Percentiles rank a stretch among this genome's conserved stretches.
These are phyloP conservation scores for Skeletonema potamos DNA, from an alignment of 108 stramenopile genomes.

Conservation along the genomic window DNA sequence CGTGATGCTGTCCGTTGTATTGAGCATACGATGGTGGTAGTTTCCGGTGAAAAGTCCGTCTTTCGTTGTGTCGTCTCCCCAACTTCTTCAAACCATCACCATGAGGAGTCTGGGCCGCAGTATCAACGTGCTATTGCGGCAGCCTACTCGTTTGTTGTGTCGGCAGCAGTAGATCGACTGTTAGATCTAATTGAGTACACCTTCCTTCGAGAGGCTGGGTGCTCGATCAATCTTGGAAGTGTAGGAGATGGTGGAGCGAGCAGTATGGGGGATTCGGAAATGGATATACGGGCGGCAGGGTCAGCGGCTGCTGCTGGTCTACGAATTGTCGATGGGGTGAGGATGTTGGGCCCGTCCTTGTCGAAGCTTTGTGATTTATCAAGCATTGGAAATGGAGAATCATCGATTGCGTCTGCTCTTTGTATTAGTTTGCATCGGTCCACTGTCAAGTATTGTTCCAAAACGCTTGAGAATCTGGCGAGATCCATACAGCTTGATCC, in stretches of 20 bases:
- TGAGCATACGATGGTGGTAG: constrained; percentile 87
- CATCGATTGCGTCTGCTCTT: constrained; percentile 68
- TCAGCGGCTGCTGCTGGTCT: constrained; percentile 83
- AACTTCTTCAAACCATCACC: constrained; percentile 23
- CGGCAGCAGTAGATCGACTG: constrained; percentile 72
- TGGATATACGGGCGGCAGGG: constrained; percentile 65
- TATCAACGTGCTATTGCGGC: constrained; percentile 68
- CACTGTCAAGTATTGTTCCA: constrained; percentile 83
- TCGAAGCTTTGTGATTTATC: constrained; percentile 83
- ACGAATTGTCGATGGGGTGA: constrained; percentile 83
- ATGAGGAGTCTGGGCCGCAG: constrained; percentile 38
- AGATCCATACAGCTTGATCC: constrained; percentile 84
- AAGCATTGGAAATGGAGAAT: constrained; percentile 28
- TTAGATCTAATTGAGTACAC: constrained; percentile 86
- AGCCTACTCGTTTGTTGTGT: constrained; percentile 71
- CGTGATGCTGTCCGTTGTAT: constrained; percentile 85
- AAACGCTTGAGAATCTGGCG: constrained; percentile 83
- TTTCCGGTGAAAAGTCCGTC: constrained; percentile 75
- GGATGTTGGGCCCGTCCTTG: constrained; percentile 87
- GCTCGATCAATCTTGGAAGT: constrained; percentile 16
- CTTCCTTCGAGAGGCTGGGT: constrained; percentile 76
- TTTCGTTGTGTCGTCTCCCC: constrained; percentile 78
- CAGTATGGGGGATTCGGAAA: constrained; percentile 11
- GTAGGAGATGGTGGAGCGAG: constrained; percentile 29
- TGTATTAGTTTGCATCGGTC: constrained; percentile 88